Conservation (phyloP, 805 yeast species). For the Zygosaccharomyces lentus region DNA sequence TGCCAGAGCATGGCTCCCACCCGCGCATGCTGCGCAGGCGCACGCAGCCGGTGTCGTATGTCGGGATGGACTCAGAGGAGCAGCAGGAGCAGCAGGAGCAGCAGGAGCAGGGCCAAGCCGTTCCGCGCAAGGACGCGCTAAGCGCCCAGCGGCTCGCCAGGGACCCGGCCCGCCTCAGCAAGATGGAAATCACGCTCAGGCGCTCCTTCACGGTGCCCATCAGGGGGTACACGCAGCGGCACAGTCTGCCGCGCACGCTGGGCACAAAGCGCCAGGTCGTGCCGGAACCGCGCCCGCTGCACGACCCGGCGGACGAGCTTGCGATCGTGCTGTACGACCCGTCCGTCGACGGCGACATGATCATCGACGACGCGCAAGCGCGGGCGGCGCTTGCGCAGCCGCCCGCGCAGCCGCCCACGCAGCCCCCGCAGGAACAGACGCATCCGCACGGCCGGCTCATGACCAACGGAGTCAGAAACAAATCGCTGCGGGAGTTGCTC, state of each 20-base stretch:
- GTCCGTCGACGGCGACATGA: conserved; percentile 63
- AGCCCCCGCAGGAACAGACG: conserved; percentile 19
- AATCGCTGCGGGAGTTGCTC: conserved; percentile 71
- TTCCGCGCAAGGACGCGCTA: conserved; percentile 50
- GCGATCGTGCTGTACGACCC: conserved; percentile 96
- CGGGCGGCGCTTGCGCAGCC: neutral
- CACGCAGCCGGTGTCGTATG: conserved; percentile 39
- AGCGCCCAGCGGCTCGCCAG: conserved; percentile 49
- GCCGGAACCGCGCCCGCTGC: conserved; percentile 85
- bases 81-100: conserved; percentile 10
- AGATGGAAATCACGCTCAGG: conserved; percentile 40
- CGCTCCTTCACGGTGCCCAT: conserved; percentile 62
- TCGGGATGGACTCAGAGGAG: conserved; percentile 37
- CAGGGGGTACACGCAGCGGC: conserved; percentile 35
- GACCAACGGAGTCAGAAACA: conserved; percentile 41
- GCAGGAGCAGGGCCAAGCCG: conserved; percentile 1
- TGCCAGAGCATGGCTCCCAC: neutral
- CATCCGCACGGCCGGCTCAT: conserved; percentile 30
- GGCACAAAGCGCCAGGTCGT: conserved; percentile 72
- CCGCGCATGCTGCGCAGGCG: conserved; percentile 19
- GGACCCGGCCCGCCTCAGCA: conserved; percentile 34
- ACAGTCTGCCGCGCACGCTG: conserved; percentile 68
- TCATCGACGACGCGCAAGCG: conserved; percentile 19
- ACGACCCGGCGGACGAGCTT: conserved; percentile 89
- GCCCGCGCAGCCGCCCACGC: conserved; percentile 23